phyloP scores from a whole-genome alignment of 2,329 filamentous ascomycete species.

The Hortaea sp. region DNA sequence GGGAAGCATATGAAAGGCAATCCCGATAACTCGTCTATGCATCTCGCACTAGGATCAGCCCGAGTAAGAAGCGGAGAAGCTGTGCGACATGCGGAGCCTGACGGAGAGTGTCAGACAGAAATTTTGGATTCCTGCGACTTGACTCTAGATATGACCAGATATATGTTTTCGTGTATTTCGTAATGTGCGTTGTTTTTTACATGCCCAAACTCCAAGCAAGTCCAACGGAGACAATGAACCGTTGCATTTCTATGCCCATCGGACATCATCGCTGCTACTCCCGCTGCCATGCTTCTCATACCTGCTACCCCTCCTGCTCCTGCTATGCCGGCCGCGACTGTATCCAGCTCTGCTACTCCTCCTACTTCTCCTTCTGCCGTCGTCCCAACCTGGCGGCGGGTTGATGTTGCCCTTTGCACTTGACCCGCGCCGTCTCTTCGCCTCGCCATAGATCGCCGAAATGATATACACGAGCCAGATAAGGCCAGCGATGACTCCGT shows the following conservation, averaged over 20 bases:
- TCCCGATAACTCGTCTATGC: no score
- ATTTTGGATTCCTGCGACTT: no score
- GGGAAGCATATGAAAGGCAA: no score
- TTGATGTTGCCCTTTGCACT: constrained; percentile 4
- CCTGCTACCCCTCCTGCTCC: background rate
- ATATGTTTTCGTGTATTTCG: no score
- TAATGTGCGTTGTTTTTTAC: no score
- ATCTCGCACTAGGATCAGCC: no score
- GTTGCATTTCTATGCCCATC: background rate
- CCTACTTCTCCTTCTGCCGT: background rate
- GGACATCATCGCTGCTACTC: background rate
- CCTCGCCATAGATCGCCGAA: constrained; percentile 13
- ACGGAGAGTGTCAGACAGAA: no score
- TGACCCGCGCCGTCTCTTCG: constrained; percentile 6
- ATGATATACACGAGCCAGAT: constrained; percentile 35
- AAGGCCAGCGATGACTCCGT: constrained; percentile 40
- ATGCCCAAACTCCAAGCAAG: no score
- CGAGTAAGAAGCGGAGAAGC: no score
- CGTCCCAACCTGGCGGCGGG: constrained; percentile 1
- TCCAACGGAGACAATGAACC: no score
- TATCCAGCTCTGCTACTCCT: background rate
- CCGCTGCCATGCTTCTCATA: background rate
- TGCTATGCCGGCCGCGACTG: background rate
- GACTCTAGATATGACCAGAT: no score
- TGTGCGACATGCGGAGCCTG: no score